These are phyloP conservation scores for Backusella morwellensis DNA, from an alignment of 192 early-diverging fungal species.

Conservation along the genomic window DNA sequence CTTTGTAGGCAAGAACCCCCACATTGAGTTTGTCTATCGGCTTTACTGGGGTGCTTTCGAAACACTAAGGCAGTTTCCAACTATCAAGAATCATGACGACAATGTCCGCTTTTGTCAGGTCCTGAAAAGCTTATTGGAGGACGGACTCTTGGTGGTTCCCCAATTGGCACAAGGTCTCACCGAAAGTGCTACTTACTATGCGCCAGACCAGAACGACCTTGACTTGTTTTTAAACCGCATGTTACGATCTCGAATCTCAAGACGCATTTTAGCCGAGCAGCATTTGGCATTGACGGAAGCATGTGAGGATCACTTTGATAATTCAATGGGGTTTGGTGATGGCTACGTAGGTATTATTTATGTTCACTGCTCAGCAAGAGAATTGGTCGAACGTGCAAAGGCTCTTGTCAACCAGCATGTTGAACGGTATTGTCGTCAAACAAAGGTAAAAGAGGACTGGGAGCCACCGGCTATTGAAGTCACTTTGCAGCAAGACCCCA, in stretches of 20 bases:
- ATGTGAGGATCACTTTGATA: slow-evolving; percentile 44
- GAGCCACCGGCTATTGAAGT: neutral
- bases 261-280: slow-evolving; percentile 91
- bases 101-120: slow-evolving; percentile 80
- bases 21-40: slow-evolving; percentile 80
- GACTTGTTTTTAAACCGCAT: slow-evolving; percentile 91
- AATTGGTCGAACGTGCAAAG: slow-evolving; percentile 39
- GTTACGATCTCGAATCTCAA: slow-evolving; percentile 84
- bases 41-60: slow-evolving; percentile 97
- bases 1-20: slow-evolving; percentile 90
- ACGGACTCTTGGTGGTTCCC: slow-evolving; percentile 85
- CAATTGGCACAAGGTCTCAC: slow-evolving; percentile 85
- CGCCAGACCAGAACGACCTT: slow-evolving; percentile 54
- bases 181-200: slow-evolving; percentile 58
- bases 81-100: slow-evolving; percentile 76
- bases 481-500: neutral
- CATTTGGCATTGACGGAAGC: slow-evolving; percentile 81
- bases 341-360: slow-evolving; percentile 72
- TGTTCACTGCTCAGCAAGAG: slow-evolving; percentile 58
- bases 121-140: slow-evolving; percentile 68
- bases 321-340: slow-evolving; percentile 37
- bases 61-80: slow-evolving; percentile 63
- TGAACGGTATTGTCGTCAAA: neutral
- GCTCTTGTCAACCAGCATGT: slow-evolving; percentile 9
- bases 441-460: neutral